Evolutionary conservation across 768 basidiomycete species (phyloP), one percentile per base, ranked within the genome.

Genomic region (Glaciozyma martinii): DNA sequence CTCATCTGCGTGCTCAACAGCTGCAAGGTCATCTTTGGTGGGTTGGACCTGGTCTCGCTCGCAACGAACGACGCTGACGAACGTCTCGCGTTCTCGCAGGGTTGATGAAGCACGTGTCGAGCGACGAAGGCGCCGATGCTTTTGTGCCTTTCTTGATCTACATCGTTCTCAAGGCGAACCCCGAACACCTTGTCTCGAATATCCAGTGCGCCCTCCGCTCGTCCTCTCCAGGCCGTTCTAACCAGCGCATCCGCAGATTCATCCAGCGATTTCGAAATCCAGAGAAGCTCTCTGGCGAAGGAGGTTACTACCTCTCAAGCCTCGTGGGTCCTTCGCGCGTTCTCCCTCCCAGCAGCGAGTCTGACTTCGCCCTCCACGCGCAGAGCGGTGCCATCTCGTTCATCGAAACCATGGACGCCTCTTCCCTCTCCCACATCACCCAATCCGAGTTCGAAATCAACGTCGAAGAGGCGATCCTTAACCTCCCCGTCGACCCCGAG

Each of bases 321-420:
- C 81, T 99, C 60, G 93, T 92, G 71, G 71, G 86, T 76, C n/a
- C 37, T 53, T 8, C 40, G n/a, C 44, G 18, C 13, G 50, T 21
- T 50, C 25, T 10, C 32, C 29, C 3, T 18, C 30, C 25, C 43
- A 3, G n/a, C 19, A 19, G 21, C n/a, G 21, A 3, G 21, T 21
- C 46, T 47, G n/a, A 47, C 46, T 19, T 47, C 46, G 21, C 46
- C 46, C 10, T 0, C 9, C 8, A 1, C 27, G 19, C 21, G 8
- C 52, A 97, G 91, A 93, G 88, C 84, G 95, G 91, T 5, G 91
- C 95, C 3, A 89, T 98, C 43, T 89, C 90, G 1, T 99, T 97
- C 75, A 92, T 99, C 67, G 95, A 99, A 77, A 89, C 91, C 0
- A 92, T 99, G 90, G 95, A 98, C 75, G 89, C 93, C 64, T 87